Percentiles rank a stretch among this genome's conserved stretches.
phyloP scores from a whole-genome alignment of 1,139 yeast species.

The Kodamaea sp. region DNA sequence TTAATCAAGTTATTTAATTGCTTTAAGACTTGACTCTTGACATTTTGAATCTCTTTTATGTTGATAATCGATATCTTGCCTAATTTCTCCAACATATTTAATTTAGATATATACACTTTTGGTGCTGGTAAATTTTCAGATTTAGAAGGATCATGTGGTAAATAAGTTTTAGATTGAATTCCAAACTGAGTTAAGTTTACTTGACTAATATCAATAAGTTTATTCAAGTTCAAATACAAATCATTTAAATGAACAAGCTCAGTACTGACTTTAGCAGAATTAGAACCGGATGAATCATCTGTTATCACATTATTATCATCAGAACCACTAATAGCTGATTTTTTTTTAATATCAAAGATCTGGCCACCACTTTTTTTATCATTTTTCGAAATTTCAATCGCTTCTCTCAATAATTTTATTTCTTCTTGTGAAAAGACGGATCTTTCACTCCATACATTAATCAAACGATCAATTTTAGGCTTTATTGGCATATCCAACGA shows the following conservation, averaged over 20 bases:
- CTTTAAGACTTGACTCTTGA: conserved; percentile 37
- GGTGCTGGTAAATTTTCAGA: conserved; percentile 53
- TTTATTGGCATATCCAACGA: conserved; percentile 38
- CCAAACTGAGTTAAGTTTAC: conserved; percentile 42
- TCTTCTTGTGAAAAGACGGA: conserved; percentile 47
- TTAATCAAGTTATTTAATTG: conserved; percentile 43
- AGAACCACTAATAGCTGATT: conserved; percentile 2
- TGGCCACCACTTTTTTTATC: neutral
- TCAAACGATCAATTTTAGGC: conserved; percentile 59
- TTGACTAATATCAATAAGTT: conserved; percentile 30
- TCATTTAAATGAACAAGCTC: conserved; percentile 39
- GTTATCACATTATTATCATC: conserved; percentile 6
- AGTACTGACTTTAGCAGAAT: conserved; percentile 25
- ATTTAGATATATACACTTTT: conserved; percentile 43
- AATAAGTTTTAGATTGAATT: conserved; percentile 39
- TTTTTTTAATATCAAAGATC: conserved; percentile 2
- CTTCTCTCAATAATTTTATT: conserved; percentile 40
- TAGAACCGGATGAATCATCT: conserved; percentile 3
- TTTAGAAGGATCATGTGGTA: conserved; percentile 39
- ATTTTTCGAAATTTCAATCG: conserved; percentile 23
- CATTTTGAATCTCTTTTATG: conserved; percentile 35
- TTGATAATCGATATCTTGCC: conserved; percentile 35
- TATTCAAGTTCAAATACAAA: conserved; percentile 27
- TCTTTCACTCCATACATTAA: conserved; percentile 75
- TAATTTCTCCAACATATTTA: conserved; percentile 42